Conservation (phyloP, 208 protist genomes). For the Acanthamoeba castellanii region DNA sequence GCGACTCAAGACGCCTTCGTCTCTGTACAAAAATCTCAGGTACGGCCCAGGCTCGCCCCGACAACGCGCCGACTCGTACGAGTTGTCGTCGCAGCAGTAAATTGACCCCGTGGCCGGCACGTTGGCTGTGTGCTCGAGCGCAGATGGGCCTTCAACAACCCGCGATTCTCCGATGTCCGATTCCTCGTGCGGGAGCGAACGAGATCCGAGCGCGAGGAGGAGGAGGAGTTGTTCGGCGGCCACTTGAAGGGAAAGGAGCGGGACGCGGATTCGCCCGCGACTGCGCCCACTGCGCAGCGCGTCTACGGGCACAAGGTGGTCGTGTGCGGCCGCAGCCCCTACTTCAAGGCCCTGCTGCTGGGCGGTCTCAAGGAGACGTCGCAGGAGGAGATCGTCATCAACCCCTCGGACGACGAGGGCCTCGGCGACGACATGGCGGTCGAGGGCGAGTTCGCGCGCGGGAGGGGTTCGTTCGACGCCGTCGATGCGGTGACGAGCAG, state of each 20-base stretch:
- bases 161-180: slow-evolving; percentile 28
- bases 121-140: neutral
- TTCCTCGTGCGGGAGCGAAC: slow-evolving; percentile 40
- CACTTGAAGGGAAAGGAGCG: neutral
- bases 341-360: slow-evolving; percentile 73
- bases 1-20: slow-evolving; percentile 65
- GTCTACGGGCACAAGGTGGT: slow-evolving; percentile 70
- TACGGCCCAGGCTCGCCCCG: neutral
- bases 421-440: neutral
- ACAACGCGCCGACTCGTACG: neutral
- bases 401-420: neutral
- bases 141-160: slow-evolving; percentile 75
- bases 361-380: slow-evolving; percentile 68
- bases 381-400: slow-evolving; percentile 67
- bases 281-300: neutral
- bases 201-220: neutral
- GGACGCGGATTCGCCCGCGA: neutral
- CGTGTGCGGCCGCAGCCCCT: slow-evolving; percentile 61
- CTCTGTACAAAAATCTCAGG: slow-evolving; percentile 66
- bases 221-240: neutral
- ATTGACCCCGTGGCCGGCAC: neutral
- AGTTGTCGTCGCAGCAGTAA: neutral
- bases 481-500: slow-evolving; percentile 35
- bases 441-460: neutral
- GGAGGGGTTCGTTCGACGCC: neutral